These are phyloP conservation scores for Rhododendron ovatum DNA, from an alignment of 148 eudicot species.

Conservation along the genomic window DNA sequence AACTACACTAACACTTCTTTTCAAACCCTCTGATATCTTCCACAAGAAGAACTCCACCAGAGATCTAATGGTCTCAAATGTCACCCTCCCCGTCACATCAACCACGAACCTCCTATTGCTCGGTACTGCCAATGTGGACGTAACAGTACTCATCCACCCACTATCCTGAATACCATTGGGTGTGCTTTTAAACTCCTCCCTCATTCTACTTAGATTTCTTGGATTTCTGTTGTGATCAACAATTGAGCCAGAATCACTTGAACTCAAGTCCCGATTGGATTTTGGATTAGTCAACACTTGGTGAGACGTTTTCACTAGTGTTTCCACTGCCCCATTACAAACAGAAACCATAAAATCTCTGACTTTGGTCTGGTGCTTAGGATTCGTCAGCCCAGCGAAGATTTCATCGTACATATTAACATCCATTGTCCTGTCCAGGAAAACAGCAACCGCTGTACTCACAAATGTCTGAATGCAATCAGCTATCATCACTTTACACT, in stretches of 20 bases:
- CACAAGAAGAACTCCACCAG: constrained; percentile 40
- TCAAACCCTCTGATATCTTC: constrained; percentile 52
- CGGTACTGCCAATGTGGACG: constrained; percentile 73
- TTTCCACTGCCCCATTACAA: constrained; percentile 77
- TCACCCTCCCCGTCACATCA: constrained; percentile 79
- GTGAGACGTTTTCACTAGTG: constrained; percentile 78
- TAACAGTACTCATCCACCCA: constrained; percentile 51
- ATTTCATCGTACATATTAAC: constrained; percentile 63
- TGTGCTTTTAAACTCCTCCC: constrained; percentile 16
- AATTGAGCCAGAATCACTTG: constrained; percentile 17
- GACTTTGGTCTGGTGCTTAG: constrained; percentile 56
- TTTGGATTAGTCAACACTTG: constrained; percentile 54
- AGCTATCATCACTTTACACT: constrained; percentile 43
- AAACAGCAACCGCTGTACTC: constrained; percentile 74
- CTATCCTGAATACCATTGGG: constrained; percentile 22
- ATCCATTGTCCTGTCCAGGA: constrained; percentile 67
- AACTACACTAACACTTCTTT: constrained; percentile 38
- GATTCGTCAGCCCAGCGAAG: constrained; percentile 72
- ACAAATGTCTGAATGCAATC: constrained; percentile 73
- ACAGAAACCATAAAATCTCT: constrained; percentile 57
- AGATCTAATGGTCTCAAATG: constrained; percentile 68
- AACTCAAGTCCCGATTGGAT: constrained; percentile 7
- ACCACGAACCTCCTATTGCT: constrained; percentile 63
- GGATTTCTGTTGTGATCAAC: constrained; percentile 14
- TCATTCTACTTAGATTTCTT: constrained; percentile 8